Conservation (phyloP, 164 flowering plant species). For the Berberis vulgaris region DNA sequence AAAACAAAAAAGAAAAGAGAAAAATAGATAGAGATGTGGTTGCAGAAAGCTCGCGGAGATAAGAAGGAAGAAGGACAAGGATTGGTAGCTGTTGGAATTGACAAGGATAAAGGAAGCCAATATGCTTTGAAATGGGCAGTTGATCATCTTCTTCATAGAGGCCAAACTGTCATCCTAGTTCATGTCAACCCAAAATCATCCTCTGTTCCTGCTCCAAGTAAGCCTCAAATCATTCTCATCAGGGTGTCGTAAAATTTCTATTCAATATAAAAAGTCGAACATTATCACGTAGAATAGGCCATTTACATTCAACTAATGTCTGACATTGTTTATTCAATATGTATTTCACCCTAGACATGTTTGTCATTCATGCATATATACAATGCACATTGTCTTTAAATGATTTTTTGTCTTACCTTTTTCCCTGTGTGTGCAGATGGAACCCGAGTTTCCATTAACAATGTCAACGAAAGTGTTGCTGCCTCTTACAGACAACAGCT, state of each 20-base stretch:
- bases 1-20: not conserved
- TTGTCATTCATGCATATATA: too few species aligned
- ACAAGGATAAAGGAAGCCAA: constrained; percentile 69
- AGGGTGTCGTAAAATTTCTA: not conserved
- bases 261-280: not conserved
- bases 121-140: constrained; percentile 73
- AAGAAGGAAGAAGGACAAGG: constrained; percentile 20
- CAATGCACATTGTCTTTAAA: too few species aligned
- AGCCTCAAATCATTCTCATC: constrained; percentile 3
- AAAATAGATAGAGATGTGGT: constrained; percentile 13
- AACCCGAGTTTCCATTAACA: constrained; percentile 10
- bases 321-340: too few species aligned
- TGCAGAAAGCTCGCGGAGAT: constrained; percentile 5
- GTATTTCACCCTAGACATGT: too few species aligned
- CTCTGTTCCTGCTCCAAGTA: constrained; percentile 26
- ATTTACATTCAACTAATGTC: too few species aligned
- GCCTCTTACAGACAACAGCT: constrained; percentile 2
- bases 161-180: constrained; percentile 42
- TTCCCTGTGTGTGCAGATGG: constrained; percentile 27
- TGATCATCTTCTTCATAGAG: constrained; percentile 38
- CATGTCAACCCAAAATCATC: constrained; percentile 43
- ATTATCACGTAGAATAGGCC: too few species aligned
- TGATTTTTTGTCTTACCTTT: not conserved
- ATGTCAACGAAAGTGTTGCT: constrained; percentile 7
- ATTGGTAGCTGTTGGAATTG: constrained; percentile 65